phyloP scores from a whole-genome alignment of 305 asterid species.

The Fraxinus latifolia region DNA sequence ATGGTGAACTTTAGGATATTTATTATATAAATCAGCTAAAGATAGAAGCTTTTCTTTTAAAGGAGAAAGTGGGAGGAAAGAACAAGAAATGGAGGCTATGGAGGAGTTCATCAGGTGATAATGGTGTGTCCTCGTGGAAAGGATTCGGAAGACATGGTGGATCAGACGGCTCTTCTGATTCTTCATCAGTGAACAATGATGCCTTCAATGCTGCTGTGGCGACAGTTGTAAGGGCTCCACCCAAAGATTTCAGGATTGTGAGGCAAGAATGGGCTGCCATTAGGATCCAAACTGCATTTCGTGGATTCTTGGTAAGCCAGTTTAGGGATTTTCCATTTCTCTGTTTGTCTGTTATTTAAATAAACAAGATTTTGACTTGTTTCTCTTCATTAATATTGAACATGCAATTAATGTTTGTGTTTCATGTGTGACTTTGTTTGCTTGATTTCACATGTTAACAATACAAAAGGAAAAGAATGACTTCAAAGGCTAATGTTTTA shows the following conservation, averaged over 20 bases:
- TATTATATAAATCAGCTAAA: neutral
- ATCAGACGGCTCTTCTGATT: constrained; percentile 51
- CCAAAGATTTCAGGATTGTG: constrained; percentile 76
- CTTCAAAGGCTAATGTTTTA: neutral
- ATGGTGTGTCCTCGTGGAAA: constrained; percentile 58
- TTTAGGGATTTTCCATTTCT: neutral
- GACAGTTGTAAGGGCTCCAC: constrained; percentile 82
- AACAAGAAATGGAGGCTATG: constrained; percentile 82
- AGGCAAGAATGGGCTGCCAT: constrained; percentile 94
- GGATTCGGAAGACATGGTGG: constrained; percentile 44
- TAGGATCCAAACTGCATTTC: constrained; percentile 83
- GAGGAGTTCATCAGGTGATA: constrained; percentile 61
- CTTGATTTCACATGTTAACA: neutral
- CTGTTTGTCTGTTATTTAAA: neutral
- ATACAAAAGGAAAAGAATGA: neutral
- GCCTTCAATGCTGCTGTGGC: constrained; percentile 81
- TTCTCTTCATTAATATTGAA: neutral
- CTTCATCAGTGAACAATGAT: constrained; percentile 52
- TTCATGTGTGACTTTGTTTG: neutral
- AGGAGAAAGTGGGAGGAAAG: constrained; percentile 67
- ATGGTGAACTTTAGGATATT: neutral
- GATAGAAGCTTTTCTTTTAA: neutral
- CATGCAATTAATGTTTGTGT: neutral
- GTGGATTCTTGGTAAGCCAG: constrained; percentile 72
- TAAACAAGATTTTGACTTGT: neutral